Percentiles rank a stretch among this genome's conserved stretches.
Conservation (phyloP, 495 filamentous ascomycete species). For the Aspergillus coremiiformis region DNA sequence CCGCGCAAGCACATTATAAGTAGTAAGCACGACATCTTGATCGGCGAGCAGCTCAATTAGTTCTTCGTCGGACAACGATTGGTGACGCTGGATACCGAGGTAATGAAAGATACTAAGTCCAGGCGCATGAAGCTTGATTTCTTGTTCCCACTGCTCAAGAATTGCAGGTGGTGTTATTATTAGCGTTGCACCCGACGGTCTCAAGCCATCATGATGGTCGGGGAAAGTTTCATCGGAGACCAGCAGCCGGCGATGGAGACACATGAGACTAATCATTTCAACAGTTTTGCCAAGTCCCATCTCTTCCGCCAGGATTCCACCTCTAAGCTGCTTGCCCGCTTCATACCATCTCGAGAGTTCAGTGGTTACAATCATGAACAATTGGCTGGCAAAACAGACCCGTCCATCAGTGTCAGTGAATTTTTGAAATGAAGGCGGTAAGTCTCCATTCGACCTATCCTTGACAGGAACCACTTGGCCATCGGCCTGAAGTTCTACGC, state of each 20-base stretch:
- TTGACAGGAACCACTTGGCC: slow-evolving; percentile 20
- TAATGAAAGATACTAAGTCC: slow-evolving; percentile 47
- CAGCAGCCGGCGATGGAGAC: slow-evolving; percentile 45
- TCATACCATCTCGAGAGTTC: slow-evolving; percentile 42
- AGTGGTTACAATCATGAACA: slow-evolving; percentile 54
- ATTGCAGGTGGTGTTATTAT: slow-evolving; percentile 83
- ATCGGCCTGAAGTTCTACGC: slow-evolving; percentile 31
- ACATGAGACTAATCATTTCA: slow-evolving; percentile 74
- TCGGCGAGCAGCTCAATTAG: slow-evolving; percentile 41
- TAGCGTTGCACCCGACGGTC: slow-evolving; percentile 56
- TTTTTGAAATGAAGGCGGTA: slow-evolving; percentile 29
- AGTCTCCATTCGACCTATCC: slow-evolving; percentile 8
- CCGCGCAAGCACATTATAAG: slow-evolving; percentile 66
- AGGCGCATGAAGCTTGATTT: slow-evolving; percentile 64
- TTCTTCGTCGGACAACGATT: slow-evolving; percentile 31
- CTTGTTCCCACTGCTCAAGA: slow-evolving; percentile 78
- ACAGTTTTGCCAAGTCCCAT: slow-evolving; percentile 97
- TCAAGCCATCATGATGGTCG: slow-evolving; percentile 20
- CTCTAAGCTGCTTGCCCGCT: slow-evolving; percentile 32
- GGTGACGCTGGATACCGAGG: slow-evolving; percentile 39
- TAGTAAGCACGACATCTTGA: slow-evolving; percentile 82
- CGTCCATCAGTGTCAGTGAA: slow-evolving; percentile 44
- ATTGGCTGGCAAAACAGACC: slow-evolving; percentile 51
- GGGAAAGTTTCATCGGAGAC: slow-evolving; percentile 9
- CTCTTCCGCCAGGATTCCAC: slow-evolving; percentile 80